Base-by-base conservation (phyloP, 495 filamentous ascomycete genomes). In the Aspergillus ostianus region DNA sequence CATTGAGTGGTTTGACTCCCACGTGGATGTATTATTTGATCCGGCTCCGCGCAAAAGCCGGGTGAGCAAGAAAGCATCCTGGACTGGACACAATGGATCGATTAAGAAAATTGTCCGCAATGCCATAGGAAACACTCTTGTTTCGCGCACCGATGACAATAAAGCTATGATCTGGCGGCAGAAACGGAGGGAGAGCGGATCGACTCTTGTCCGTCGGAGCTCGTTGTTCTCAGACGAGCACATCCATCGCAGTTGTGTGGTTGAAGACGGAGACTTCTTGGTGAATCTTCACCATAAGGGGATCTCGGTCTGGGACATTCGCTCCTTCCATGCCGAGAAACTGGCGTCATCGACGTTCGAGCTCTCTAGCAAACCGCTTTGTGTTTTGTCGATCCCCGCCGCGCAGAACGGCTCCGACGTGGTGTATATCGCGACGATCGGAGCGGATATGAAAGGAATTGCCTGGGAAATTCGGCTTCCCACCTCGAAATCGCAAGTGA, bases 81-180 rank as follows among this genome's bases (percentile, higher is more conserved):
- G 91, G 89, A 91, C 91, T 19, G 93, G 93, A 8, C 93, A 97
- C 77, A 89, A 87, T 57, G 82, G 81, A 13, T 79, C 89, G 0
- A 84, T 97, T 62, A 87, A 89, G 61, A 95, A 93, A 65, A 87
- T 97, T 54, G 86, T 94, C 36, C 84, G 92, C 51, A 95, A 91
- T 65, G 87, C 85, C 12, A 87, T 86, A 64, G 93, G 93, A 6
- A 80, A 86, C 59, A 89, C 90, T 13, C 78, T 96, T 29, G 82
- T 95, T 29, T 96, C 93, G 9, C 80, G 91, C 29, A 95, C 93
- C 0, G 80, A 87, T 56, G 77, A 89, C 23, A 88, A 91, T 63
- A 87, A 95, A 72, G 86, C 87, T 26, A 84, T 92, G 60, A 84
- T 97, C 18, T 98, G 93, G 93, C 85, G 80, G 52, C 91, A 96